These are phyloP conservation scores for Quambalaria eucalypti DNA, from an alignment of 1,284 basidiomycete species.

Conservation along the genomic window DNA sequence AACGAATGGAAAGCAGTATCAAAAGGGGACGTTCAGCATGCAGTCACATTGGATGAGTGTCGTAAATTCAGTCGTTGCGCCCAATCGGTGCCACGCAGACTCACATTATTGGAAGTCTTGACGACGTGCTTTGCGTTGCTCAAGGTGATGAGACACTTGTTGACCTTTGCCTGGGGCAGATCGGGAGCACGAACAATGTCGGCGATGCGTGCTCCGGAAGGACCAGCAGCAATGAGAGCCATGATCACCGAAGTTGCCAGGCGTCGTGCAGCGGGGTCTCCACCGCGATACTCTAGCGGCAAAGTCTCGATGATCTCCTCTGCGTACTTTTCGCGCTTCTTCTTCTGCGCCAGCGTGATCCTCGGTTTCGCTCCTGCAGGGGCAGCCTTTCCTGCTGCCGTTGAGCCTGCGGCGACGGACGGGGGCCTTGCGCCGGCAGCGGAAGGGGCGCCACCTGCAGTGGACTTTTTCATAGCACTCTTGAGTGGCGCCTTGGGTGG, in stretches of 20 bases:
- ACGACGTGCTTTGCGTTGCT: conserved; percentile 75
- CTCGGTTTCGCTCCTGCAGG: conserved; percentile 54
- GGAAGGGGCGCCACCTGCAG: too few species aligned
- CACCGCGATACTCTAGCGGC: conserved; percentile 81
- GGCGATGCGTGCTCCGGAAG: conserved; percentile 49
- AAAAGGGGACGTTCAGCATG: background rate
- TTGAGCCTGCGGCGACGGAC: background rate
- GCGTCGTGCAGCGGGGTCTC: conserved; percentile 56
- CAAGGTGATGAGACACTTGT: conserved; percentile 83
- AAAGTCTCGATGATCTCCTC: conserved; percentile 63
- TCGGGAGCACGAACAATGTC: conserved; percentile 73
- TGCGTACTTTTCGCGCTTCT: conserved; percentile 56
- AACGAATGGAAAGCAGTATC: too few species aligned
- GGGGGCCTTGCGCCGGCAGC: background rate
- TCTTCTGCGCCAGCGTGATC: conserved; percentile 69
- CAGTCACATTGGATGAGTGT: background rate
- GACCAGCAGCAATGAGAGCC: conserved; percentile 31
- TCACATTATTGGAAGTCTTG: conserved; percentile 54
- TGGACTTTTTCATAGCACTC: conserved; percentile 6
- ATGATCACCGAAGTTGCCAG: conserved; percentile 32
- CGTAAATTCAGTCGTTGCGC: background rate
- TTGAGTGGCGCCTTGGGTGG: conserved; percentile 13
- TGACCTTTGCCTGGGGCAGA: conserved; percentile 74
- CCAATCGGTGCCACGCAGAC: conserved; percentile 18
- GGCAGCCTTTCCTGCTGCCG: background rate